Evolutionary conservation across 179 eudicot species (phyloP).

Genomic region (Beta macrorhiza): DNA sequence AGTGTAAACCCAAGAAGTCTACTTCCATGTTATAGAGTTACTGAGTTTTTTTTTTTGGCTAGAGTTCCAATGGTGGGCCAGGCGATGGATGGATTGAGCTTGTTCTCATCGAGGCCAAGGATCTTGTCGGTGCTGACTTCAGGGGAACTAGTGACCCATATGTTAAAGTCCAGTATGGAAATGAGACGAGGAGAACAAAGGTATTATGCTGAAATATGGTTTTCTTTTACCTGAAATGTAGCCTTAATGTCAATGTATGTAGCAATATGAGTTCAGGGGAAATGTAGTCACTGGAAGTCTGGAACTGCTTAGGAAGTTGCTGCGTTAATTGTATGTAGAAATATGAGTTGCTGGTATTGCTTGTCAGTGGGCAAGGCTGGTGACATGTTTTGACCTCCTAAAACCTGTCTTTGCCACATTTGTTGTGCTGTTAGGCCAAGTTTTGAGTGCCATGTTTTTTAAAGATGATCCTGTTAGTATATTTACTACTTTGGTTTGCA

Average conservation of each 20-base stretch:
- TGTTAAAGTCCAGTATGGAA: slow-evolving; percentile 84
- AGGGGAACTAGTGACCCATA: slow-evolving; percentile 98
- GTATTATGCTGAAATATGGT: slow-evolving; percentile 30
- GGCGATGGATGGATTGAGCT: slow-evolving; percentile 80
- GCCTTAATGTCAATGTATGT: neutral
- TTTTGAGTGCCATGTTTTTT: neutral
- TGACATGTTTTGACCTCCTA: too few relatives aligned
- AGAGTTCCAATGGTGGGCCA: slow-evolving; percentile 29
- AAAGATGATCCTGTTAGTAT: neutral
- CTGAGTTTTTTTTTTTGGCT: neutral
- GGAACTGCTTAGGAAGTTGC: neutral
- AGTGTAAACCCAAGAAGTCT: neutral
- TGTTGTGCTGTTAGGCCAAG: neutral
- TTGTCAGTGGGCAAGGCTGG: neutral
- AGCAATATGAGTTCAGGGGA: neutral
- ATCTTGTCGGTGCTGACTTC: slow-evolving; percentile 91
- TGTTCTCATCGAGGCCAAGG: slow-evolving; percentile 72
- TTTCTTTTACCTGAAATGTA: neutral
- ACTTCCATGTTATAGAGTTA: neutral
- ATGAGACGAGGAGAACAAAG: slow-evolving; percentile 73
- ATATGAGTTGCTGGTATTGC: neutral
- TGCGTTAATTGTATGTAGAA: neutral
- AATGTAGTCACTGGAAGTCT: neutral
- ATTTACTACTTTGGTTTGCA: neutral
- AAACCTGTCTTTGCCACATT: neutral